phyloP scores from a whole-genome alignment of 495 filamentous ascomycete species.

The Eremomyces bilateralis region DNA sequence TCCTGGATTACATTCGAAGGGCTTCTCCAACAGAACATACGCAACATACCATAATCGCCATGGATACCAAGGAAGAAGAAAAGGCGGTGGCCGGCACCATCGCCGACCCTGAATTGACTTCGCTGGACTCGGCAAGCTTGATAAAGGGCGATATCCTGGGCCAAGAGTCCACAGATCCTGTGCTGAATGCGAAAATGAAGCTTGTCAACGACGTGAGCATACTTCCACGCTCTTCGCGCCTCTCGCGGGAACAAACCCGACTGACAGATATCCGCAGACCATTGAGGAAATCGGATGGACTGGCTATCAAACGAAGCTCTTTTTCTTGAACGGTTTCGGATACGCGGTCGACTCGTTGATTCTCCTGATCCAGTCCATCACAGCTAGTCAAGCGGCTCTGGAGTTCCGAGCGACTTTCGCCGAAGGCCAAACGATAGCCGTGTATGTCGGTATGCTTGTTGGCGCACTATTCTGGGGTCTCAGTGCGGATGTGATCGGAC shows the following conservation, averaged over 20 bases:
- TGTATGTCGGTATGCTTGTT: slow-evolving; percentile 31
- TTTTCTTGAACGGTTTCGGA: slow-evolving; percentile 44
- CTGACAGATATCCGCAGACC: slow-evolving; percentile 25
- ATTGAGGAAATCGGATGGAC: slow-evolving; percentile 60
- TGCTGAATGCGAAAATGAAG: slow-evolving; percentile 43
- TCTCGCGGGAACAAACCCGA: background rate
- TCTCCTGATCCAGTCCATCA: slow-evolving; percentile 44
- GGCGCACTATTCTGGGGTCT: slow-evolving; percentile 34
- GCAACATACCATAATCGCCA: too few species aligned
- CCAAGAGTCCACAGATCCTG: slow-evolving; percentile 31
- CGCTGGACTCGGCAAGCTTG: background rate
- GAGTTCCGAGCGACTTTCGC: slow-evolving; percentile 35
- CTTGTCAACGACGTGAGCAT: slow-evolving; percentile 43
- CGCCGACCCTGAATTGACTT: too few species aligned
- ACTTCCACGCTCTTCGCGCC: slow-evolving; percentile 1
- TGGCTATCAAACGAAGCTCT: slow-evolving; percentile 44
- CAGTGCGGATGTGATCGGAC: slow-evolving; percentile 30
- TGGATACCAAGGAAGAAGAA: too few species aligned
- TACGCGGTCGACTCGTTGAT: slow-evolving; percentile 51
- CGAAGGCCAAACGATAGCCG: slow-evolving; percentile 37
- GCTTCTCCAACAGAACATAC: too few species aligned
- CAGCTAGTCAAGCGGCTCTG: slow-evolving; percentile 30
- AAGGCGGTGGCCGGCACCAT: too few species aligned
- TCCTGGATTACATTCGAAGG: too few species aligned
- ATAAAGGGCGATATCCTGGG: slow-evolving; percentile 16